phyloP scores from a whole-genome alignment of 352 stramenopile genomes.

The Saprolegnia parasitica region DNA sequence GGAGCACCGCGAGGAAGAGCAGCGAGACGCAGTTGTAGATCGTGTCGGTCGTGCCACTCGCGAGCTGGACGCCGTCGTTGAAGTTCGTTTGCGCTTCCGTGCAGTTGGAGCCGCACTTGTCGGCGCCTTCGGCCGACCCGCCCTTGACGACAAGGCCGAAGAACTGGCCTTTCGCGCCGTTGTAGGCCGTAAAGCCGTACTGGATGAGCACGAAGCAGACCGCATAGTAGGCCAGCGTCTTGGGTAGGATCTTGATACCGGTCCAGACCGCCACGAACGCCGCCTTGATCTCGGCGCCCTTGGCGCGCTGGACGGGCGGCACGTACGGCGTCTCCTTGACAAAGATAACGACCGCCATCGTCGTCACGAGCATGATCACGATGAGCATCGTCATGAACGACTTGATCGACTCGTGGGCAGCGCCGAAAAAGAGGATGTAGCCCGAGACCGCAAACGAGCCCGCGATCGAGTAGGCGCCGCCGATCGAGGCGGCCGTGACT shows the following conservation, averaged over 20 bases:
- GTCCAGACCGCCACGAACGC: constrained; percentile 47
- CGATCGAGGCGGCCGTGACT: constrained; percentile 41
- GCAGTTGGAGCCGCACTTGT: constrained; percentile 40
- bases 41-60: constrained; percentile 44
- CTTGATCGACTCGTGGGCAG: constrained; percentile 44
- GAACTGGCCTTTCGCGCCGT: constrained; percentile 61
- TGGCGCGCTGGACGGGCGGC: background rate
- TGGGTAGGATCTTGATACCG: constrained; percentile 42
- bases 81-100: constrained; percentile 38
- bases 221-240: constrained; percentile 43
- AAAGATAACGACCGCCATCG: constrained; percentile 34
- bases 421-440: constrained; percentile 49
- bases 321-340: constrained; percentile 37
- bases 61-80: constrained; percentile 51
- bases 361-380: constrained; percentile 36
- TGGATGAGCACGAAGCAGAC: constrained; percentile 48
- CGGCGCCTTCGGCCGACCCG: constrained; percentile 42
- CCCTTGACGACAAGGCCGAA: constrained; percentile 52
- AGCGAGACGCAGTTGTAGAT: constrained; percentile 49
- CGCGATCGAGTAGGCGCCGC: constrained; percentile 43
- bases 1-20: constrained; percentile 47
- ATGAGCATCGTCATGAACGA: constrained; percentile 54
- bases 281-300: constrained; percentile 27
- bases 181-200: constrained; percentile 60
- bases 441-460: constrained; percentile 43